These are phyloP conservation scores for Cytospora piceae DNA, from an alignment of 2,329 filamentous ascomycete species.

Conservation along the genomic window DNA sequence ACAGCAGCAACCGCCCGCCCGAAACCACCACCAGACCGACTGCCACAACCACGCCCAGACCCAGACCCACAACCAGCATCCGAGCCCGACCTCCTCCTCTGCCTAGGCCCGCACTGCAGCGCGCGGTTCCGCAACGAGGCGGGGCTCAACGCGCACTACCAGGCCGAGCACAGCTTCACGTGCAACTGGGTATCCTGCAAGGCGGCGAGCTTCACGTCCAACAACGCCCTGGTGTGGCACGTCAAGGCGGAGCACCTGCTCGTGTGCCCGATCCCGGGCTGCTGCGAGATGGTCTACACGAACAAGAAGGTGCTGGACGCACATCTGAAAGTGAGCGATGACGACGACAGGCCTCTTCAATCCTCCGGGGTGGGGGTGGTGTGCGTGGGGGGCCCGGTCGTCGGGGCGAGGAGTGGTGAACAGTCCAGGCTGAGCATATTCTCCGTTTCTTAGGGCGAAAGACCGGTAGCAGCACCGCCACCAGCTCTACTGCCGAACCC, in stretches of 20 bases:
- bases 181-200: constrained; percentile 48
- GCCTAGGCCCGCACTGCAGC: constrained; percentile 23
- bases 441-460: not conserved
- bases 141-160: constrained; percentile 31
- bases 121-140: constrained; percentile 20
- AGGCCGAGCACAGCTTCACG: constrained; percentile 38
- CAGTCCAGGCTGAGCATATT: not conserved
- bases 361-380: no score
- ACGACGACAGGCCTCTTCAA: not conserved
- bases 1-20: not conserved
- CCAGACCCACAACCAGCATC: not conserved
- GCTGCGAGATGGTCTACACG: constrained; percentile 43
- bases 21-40: not conserved
- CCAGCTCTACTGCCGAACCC: not conserved
- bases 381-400: no score
- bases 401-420: not conserved
- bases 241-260: constrained; percentile 50
- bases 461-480: not conserved
- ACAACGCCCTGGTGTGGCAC: constrained; percentile 46
- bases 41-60: not conserved
- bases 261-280: constrained; percentile 45
- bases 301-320: constrained; percentile 41
- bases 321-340: constrained; percentile 39
- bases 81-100: constrained; percentile 17
- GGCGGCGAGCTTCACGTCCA: constrained; percentile 42